These are phyloP conservation scores for Penicillium psychrosexuale DNA, from an alignment of 2,329 filamentous ascomycete species.

Conservation along the genomic window DNA sequence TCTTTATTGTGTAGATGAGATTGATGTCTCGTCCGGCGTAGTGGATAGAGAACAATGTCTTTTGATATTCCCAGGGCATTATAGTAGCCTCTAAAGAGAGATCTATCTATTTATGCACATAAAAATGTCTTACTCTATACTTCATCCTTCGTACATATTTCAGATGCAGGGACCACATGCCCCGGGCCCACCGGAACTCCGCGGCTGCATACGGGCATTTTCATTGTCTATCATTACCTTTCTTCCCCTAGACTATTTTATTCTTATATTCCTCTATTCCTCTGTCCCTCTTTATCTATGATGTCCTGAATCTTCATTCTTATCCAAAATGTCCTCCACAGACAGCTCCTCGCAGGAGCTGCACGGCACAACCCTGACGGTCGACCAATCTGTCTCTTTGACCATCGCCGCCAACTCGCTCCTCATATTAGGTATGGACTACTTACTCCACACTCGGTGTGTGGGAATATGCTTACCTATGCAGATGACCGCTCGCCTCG, in stretches of 20 bases:
- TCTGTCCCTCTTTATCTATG: constrained; percentile 8
- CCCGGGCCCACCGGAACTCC: constrained; percentile 19
- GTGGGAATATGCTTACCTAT: neutral
- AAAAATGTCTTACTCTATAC: neutral
- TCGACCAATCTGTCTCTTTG: constrained; percentile 58
- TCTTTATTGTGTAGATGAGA: constrained; percentile 28
- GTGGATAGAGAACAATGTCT: constrained; percentile 25
- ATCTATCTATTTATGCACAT: neutral
- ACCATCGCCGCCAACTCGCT: constrained; percentile 60
- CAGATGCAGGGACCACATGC: constrained; percentile 15
- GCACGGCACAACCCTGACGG: constrained; percentile 48
- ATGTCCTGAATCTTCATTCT: constrained; percentile 10
- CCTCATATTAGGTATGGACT: constrained; percentile 53
- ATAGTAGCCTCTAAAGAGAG: neutral
- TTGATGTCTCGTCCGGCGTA: constrained; percentile 17
- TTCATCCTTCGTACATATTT: neutral
- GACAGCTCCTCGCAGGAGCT: constrained; percentile 29
- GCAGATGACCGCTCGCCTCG: constrained; percentile 54
- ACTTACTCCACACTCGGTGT: neutral
- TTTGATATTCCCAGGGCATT: constrained; percentile 4
- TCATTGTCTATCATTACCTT: constrained; percentile 7
- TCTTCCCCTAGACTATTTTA: constrained; percentile 6
- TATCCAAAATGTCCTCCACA: constrained; percentile 23
- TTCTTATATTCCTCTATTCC: neutral
- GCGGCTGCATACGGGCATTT: constrained; percentile 7